Evolutionary conservation across 805 yeast species (phyloP).

Genomic region (Saccharomycopsis fibuligera): DNA sequence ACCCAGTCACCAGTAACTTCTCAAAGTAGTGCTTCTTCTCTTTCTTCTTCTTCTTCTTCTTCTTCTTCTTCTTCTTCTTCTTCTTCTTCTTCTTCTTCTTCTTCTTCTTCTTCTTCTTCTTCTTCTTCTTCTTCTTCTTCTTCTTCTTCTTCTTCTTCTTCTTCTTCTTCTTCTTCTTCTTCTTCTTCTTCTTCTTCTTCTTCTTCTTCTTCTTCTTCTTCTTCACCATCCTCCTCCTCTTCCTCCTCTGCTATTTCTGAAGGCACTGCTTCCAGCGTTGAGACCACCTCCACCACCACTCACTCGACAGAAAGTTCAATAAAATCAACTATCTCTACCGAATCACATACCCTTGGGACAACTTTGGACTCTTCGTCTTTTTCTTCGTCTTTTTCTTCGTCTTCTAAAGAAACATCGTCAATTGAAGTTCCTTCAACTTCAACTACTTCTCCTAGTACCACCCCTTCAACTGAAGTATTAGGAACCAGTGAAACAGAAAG

Average conservation of each 20-base stretch:
- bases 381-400: no score
- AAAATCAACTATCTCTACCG: no score
- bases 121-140: not conserved
- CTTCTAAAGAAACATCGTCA: no score
- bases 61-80: not conserved
- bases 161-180: not conserved
- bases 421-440: not conserved
- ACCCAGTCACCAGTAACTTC: not conserved
- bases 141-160: not conserved
- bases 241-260: not conserved
- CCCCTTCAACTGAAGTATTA: no score
- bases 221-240: not conserved
- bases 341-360: no score
- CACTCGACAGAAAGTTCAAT: no score
- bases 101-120: not conserved
- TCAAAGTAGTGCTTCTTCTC: not conserved
- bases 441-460: not conserved
- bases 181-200: not conserved
- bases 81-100: not conserved
- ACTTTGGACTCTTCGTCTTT: no score
- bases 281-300: no score
- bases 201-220: not conserved
- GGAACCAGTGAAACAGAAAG: no score
- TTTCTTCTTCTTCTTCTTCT: constrained; percentile 2
- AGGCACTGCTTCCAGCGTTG: not conserved